Evolutionary conservation across 208 protist species (phyloP).

Genomic region (Trypanosoma rangeli): DNA sequence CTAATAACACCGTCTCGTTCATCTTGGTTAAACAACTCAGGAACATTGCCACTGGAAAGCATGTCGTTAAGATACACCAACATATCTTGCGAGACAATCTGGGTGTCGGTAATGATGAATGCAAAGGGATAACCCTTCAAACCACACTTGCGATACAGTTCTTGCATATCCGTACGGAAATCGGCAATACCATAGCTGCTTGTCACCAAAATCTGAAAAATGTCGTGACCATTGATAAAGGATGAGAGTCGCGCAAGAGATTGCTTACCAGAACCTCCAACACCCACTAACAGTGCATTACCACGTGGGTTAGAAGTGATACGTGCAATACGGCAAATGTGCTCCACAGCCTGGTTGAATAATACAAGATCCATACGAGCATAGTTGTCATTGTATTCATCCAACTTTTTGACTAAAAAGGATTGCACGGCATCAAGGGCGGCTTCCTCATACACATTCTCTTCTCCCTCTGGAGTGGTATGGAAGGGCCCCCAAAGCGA

Average conservation of each 20-base stretch:
- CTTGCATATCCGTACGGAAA: conserved; percentile 96
- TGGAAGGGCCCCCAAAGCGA: conserved; percentile 95
- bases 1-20: conserved; percentile 90
- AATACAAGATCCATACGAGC: conserved; percentile 97
- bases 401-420: conserved; percentile 90
- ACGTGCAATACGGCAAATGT: conserved; percentile 96
- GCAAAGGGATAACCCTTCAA: conserved; percentile 93
- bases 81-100: conserved; percentile 97
- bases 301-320: conserved; percentile 95
- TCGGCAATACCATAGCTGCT: conserved; percentile 96
- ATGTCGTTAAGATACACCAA: conserved; percentile 98
- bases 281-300: conserved; percentile 96
- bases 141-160: conserved; percentile 96
- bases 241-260: conserved; percentile 94
- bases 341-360: conserved; percentile 98
- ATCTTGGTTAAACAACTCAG: conserved; percentile 94
- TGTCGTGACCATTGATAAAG: conserved; percentile 97
- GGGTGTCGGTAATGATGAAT: conserved; percentile 98
- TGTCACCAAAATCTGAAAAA: conserved; percentile 98
- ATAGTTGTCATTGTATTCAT: conserved; percentile 96
- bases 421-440: conserved; percentile 74
- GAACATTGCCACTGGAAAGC: conserved; percentile 97
- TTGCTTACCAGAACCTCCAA: conserved; percentile 94
- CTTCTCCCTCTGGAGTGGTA: conserved; percentile 82
- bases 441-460: conserved; percentile 91